These are phyloP conservation scores for Dorcoceras hygrometricum DNA, from an alignment of 257 asterid genomes.

Conservation along the genomic window DNA sequence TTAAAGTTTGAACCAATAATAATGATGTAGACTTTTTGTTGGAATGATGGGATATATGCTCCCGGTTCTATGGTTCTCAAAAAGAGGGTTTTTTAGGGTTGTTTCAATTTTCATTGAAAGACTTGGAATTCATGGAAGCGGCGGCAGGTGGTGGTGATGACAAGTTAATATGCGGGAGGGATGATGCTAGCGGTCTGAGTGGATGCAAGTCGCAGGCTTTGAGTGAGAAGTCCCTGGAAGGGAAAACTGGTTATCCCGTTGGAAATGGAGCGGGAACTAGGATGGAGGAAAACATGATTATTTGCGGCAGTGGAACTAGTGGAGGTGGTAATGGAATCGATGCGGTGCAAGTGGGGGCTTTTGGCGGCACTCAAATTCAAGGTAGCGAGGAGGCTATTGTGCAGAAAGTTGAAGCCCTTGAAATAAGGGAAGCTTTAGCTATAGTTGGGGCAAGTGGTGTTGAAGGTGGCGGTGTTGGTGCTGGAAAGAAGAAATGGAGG, in stretches of 20 bases:
- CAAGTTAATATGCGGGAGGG: conserved; percentile 24
- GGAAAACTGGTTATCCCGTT: conserved; percentile 18
- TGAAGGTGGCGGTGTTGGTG: neutral
- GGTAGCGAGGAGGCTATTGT: too few relatives aligned
- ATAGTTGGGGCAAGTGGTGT: too few relatives aligned
- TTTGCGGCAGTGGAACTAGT: conserved; percentile 9
- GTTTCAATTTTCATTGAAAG: neutral
- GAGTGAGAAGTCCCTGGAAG: conserved; percentile 27
- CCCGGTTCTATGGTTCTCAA: neutral
- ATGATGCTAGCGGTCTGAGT: conserved; percentile 29
- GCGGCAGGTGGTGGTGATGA: conserved; percentile 22
- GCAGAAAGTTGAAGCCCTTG: too few relatives aligned
- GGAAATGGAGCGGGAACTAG: conserved; percentile 2
- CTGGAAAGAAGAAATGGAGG: neutral
- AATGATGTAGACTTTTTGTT: neutral
- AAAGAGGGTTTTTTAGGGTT: neutral
- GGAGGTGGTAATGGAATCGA: neutral
- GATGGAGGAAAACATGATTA: neutral
- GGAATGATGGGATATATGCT: neutral
- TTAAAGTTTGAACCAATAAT: neutral
- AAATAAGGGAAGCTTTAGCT: too few relatives aligned
- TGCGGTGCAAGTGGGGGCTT: neutral
- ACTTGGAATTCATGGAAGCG: conserved; percentile 24
- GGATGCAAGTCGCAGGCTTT: conserved; percentile 30
- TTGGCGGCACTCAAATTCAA: neutral